These are phyloP conservation scores for Thalassiosira mediterranea DNA, from an alignment of 352 stramenopile species.

Conservation along the genomic window DNA sequence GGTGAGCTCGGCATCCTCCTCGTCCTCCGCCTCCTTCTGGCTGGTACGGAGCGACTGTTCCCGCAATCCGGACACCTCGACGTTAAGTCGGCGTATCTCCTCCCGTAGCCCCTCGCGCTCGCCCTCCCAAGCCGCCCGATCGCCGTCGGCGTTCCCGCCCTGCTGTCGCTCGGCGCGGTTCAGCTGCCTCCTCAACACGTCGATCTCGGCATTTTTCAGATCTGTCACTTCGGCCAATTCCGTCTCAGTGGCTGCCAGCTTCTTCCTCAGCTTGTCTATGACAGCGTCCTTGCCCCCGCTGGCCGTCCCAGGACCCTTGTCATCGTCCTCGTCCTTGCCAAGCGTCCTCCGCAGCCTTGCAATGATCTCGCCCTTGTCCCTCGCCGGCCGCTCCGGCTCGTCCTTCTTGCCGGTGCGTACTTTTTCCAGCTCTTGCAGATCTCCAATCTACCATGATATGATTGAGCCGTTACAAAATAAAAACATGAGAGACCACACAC, in stretches of 20 bases:
- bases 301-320: too few relatives aligned
- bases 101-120: conserved; percentile 32
- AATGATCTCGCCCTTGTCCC: neutral
- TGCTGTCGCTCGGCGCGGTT: conserved; percentile 11
- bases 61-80: conserved; percentile 26
- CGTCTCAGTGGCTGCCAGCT: neutral
- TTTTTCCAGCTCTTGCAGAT: conserved; percentile 14
- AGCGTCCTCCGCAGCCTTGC: neutral
- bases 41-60: neutral
- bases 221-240: conserved; percentile 29
- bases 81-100: conserved; percentile 37
- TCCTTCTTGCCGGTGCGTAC: neutral
- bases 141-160: neutral
- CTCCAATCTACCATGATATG: neutral
- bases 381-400: too few relatives aligned
- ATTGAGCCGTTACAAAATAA: neutral
- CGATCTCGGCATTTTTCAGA: conserved; percentile 33
- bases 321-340: neutral
- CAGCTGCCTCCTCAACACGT: conserved; percentile 26
- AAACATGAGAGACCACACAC: too few relatives aligned
- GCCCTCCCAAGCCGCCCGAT: neutral
- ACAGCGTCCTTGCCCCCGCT: conserved; percentile 5
- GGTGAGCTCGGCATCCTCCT: conserved; percentile 20
- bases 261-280: conserved; percentile 4
- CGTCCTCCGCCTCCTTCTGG: conserved; percentile 7